These are phyloP conservation scores for Russula emetica DNA, from an alignment of 768 basidiomycete genomes.

Conservation along the genomic window DNA sequence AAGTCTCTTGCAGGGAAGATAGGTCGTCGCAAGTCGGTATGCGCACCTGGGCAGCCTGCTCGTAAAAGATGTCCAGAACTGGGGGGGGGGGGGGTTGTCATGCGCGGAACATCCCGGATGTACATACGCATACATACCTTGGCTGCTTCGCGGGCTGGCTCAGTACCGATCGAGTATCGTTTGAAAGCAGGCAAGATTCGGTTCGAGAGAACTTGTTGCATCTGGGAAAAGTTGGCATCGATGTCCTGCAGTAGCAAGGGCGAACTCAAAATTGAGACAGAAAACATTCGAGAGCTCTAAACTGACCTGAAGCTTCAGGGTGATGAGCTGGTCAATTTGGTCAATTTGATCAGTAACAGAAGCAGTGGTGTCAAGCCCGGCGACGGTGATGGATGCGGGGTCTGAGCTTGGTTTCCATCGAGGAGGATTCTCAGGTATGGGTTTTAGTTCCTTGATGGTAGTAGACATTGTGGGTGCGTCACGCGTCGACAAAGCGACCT, in stretches of 20 bases:
- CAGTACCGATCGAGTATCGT: conserved; percentile 79
- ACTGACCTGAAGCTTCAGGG: conserved; percentile 80
- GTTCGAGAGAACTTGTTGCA: conserved; percentile 79
- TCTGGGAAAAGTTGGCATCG: conserved; percentile 88
- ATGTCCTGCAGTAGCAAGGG: conserved; percentile 53
- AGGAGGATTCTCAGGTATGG: conserved; percentile 56
- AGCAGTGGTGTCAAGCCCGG: conserved; percentile 67
- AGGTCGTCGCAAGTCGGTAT: conserved; percentile 72
- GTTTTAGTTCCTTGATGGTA: conserved; percentile 30
- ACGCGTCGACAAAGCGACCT: neutral
- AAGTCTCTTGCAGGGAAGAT: conserved; percentile 33
- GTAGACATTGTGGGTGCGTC: neutral
- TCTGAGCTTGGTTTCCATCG: conserved; percentile 66
- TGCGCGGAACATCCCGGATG: neutral
- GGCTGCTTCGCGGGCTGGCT: conserved; percentile 86
- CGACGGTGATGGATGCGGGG: conserved; percentile 59
- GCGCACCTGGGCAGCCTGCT: conserved; percentile 84
- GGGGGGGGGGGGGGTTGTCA: neutral
- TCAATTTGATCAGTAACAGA: conserved; percentile 80
- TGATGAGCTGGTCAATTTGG: conserved; percentile 93
- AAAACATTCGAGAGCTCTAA: neutral
- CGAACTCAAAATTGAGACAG: neutral
- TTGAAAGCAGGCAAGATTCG: conserved; percentile 85
- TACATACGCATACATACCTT: conserved; percentile 47
- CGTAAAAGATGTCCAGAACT: conserved; percentile 99